These are phyloP conservation scores for Solanum boliviense DNA, from an alignment of 257 asterid species.

Conservation along the genomic window DNA sequence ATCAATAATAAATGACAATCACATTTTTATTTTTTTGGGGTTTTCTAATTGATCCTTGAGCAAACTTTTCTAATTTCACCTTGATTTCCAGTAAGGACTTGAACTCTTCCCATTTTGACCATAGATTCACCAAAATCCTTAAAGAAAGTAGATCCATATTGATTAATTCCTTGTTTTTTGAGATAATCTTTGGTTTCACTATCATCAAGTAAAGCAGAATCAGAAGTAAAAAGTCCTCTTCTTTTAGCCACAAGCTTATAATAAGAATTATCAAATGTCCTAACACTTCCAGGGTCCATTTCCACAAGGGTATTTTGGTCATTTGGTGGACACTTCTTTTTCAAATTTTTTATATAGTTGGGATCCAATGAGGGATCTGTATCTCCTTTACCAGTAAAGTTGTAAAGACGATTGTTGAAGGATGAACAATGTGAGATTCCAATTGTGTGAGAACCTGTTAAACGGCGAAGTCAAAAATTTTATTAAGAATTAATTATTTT, in stretches of 20 bases:
- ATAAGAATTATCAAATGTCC: constrained; percentile 24
- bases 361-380: constrained; percentile 23
- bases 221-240: constrained; percentile 34
- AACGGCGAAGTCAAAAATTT: rapidly evolving
- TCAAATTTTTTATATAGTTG: constrained; percentile 8
- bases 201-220: constrained; percentile 28
- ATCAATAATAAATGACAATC: neutral
- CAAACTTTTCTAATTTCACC: constrained; percentile 38
- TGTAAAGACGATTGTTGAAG: constrained; percentile 28
- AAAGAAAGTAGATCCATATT: constrained; percentile 19
- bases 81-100: constrained; percentile 21
- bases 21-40: neutral
- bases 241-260: constrained; percentile 15
- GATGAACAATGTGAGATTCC: constrained; percentile 35
- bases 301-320: constrained; percentile 21
- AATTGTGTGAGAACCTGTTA: constrained; percentile 28
- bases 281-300: constrained; percentile 37
- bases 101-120: constrained; percentile 36
- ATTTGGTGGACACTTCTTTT: constrained; percentile 15
- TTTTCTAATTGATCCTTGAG: constrained; percentile 12
- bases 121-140: constrained; percentile 39
- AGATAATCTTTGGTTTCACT: constrained; percentile 23
- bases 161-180: constrained; percentile 1
- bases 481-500: no score
- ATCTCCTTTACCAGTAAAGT: constrained; percentile 24